Evolutionary conservation across 495 filamentous ascomycete genomes (phyloP), one percentile per base, ranked within the genome.

Genomic region (Podospora comata): DNA sequence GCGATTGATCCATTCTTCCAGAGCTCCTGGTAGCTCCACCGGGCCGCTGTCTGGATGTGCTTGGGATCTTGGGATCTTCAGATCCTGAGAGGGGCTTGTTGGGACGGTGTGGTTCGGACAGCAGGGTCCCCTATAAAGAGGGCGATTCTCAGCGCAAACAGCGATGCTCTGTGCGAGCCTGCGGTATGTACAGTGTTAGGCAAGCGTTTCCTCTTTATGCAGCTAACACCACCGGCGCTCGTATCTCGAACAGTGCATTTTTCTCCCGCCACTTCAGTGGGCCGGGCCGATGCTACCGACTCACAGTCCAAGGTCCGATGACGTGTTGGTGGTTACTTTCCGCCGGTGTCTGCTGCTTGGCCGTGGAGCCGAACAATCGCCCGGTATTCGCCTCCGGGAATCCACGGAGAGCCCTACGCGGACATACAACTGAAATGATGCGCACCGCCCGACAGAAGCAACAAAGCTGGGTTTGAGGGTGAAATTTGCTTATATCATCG

Each of bases 241-340:
- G 55, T 58, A 26, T 58, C 23, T 48, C 39, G 6, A 48, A 26
- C 55, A 58, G 55, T 26, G 23, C 23, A 20, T 20, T 58, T 58
- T 58, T 26, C n/a, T 58, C n/a, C 55, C 55, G 55, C 55, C 55
- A 58, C 55, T 58, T 58, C 55, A 58, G 55, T 58, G 55, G 55
- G 23, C 23, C 55, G 55, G 55, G 16, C 55, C 55, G n/a, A 58
- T 20, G 55, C 55, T n/a, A 58, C 55, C 55, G 55, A 19, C 55
- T 19, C n/a, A 58, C 55, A 26, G 15, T 7, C 18, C 7, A 18
- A 58, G 23, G 23, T 7, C 55, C 55, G 55, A 58, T 58, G 55
- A 58, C 55, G 55, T 58, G 55, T 58, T 48, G 39, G 39, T 13
- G 39, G 55, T 58, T 58, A n/a, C 39, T 48, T 16, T 48, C 39